phyloP scores from a whole-genome alignment of 345 rosid genomes.

The Litchi chinensis region DNA sequence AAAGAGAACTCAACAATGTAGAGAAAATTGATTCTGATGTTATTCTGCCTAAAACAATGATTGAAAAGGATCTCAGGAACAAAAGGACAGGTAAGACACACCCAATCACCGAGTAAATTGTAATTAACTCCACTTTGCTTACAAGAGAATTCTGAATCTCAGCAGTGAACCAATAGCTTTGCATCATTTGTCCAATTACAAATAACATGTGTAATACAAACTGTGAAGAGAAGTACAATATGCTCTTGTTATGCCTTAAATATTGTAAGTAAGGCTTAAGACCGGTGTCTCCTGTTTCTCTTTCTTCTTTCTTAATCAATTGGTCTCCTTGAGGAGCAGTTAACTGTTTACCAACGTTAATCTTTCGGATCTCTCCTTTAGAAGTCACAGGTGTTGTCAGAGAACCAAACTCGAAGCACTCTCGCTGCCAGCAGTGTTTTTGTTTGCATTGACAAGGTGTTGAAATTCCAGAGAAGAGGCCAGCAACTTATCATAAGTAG shows the following conservation, averaged over 20 bases:
- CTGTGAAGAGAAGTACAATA: slow-evolving; percentile 30
- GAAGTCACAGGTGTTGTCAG: background rate
- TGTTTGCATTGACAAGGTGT: slow-evolving; percentile 55
- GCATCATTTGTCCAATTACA: slow-evolving; percentile 31
- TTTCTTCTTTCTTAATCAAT: slow-evolving; percentile 55
- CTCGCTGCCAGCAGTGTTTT: slow-evolving; percentile 26
- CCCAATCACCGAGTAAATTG: slow-evolving; percentile 31
- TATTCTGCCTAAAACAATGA: slow-evolving; percentile 30
- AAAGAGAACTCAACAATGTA: slow-evolving; percentile 34
- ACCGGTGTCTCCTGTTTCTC: slow-evolving; percentile 53
- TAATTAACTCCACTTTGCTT: slow-evolving; percentile 25
- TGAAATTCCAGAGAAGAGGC: slow-evolving; percentile 39
- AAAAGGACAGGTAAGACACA: slow-evolving; percentile 26
- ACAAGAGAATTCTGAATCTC: slow-evolving; percentile 24
- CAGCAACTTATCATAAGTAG: slow-evolving; percentile 43
- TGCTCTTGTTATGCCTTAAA: slow-evolving; percentile 36
- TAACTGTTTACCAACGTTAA: slow-evolving; percentile 13
- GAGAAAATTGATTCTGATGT: slow-evolving; percentile 39
- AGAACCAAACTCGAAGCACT: background rate
- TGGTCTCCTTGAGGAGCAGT: slow-evolving; percentile 36
- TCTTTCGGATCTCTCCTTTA: slow-evolving; percentile 35
- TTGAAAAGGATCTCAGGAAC: slow-evolving; percentile 24
- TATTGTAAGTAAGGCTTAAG: slow-evolving; percentile 54
- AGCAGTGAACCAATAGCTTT: slow-evolving; percentile 45
- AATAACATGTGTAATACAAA: slow-evolving; percentile 25